phyloP scores from a whole-genome alignment of 208 protist species.

The Leishmania aethiopica region DNA sequence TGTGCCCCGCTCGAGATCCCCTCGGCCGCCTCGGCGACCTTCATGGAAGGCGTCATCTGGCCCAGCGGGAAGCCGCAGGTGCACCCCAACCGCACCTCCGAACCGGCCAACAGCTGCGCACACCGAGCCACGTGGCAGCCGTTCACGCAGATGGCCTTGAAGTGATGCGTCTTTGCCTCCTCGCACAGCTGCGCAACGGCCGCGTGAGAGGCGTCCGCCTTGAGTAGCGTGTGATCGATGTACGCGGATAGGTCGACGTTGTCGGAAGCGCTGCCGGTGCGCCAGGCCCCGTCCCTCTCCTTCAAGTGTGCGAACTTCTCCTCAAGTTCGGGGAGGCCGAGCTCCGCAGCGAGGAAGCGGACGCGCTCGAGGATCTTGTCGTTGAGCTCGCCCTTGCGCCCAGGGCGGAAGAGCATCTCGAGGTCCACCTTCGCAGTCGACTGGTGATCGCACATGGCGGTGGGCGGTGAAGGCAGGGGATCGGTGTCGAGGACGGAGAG shows the following conservation, averaged over 20 bases:
- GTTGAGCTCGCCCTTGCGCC: slow-evolving; percentile 70
- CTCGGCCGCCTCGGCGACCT: slow-evolving; percentile 82
- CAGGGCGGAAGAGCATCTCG: slow-evolving; percentile 50
- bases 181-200: slow-evolving; percentile 84
- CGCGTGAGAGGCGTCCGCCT: slow-evolving; percentile 61
- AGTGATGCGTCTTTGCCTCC: slow-evolving; percentile 85
- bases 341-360: slow-evolving; percentile 35
- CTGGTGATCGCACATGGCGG: background rate
- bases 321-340: slow-evolving; percentile 55
- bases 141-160: slow-evolving; percentile 95
- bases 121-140: slow-evolving; percentile 67
- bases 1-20: slow-evolving; percentile 73
- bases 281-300: slow-evolving; percentile 55
- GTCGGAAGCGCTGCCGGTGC: slow-evolving; percentile 6
- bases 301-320: slow-evolving; percentile 65
- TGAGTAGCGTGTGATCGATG: slow-evolving; percentile 96
- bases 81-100: slow-evolving; percentile 58
- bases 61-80: slow-evolving; percentile 95
- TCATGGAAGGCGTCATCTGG: slow-evolving; percentile 74
- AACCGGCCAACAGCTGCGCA: slow-evolving; percentile 42
- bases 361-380: slow-evolving; percentile 59
- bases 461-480: background rate
- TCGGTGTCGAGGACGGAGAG: background rate
- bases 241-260: slow-evolving; percentile 40
- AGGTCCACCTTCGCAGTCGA: slow-evolving; percentile 33